Conservation (phyloP, 2,329 filamentous ascomycete species). For the Cladosporium sp. region DNA sequence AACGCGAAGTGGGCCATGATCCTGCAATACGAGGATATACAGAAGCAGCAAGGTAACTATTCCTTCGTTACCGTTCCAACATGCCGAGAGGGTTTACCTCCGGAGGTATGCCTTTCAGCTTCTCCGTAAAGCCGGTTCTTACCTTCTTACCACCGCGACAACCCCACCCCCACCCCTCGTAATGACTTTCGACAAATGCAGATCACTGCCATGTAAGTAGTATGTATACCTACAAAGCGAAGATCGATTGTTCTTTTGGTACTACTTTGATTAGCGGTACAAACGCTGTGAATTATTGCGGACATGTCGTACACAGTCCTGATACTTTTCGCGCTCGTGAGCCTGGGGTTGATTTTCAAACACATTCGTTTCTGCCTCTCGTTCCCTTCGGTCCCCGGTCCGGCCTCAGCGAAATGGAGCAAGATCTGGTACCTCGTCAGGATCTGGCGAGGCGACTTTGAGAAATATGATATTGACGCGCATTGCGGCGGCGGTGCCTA, state of each 20-base stretch:
- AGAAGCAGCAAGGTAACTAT: neutral
- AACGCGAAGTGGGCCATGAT: neutral
- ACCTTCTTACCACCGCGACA: neutral
- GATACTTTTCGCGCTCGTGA: neutral
- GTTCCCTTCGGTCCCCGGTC: neutral
- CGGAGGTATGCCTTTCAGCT: neutral
- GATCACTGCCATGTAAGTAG: too few species aligned
- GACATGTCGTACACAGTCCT: neutral
- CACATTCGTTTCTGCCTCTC: neutral
- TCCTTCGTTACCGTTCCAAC: neutral
- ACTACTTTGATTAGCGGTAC: too few species aligned
- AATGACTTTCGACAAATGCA: neutral
- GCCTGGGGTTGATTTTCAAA: neutral
- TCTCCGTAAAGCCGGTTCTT: too few species aligned
- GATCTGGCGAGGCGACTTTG: neutral
- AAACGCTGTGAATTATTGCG: neutral
- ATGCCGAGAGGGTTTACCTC: neutral
- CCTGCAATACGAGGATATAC: neutral
- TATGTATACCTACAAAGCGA: too few species aligned
- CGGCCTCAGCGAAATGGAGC: neutral
- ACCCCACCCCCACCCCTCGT: neutral
- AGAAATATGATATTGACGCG: neutral
- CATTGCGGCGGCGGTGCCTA: neutral
- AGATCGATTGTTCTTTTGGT: too few species aligned
- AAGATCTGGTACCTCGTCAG: neutral